A percentile compares a stretch with the other conserved stretches of the same genome.
Evolutionary conservation across 805 yeast species (phyloP).

Genomic region (Blastobotrys robertii): DNA sequence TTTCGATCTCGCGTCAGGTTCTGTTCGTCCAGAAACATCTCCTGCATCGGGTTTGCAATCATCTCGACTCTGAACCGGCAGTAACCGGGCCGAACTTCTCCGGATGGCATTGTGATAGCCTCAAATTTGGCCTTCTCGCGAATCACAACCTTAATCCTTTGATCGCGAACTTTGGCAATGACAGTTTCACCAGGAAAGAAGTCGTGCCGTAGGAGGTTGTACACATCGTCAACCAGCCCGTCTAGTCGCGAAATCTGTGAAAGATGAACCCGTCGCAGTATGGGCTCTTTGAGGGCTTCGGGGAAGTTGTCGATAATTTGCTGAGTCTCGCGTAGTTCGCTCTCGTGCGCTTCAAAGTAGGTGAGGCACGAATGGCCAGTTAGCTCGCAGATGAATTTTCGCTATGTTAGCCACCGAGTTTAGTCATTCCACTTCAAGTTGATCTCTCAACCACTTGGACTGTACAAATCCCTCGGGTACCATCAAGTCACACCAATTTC

Average conservation of each 20-base stretch:
- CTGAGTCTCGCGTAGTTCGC: conserved; percentile 44
- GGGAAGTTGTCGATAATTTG: conserved; percentile 77
- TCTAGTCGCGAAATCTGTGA: conserved; percentile 76
- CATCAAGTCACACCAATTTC: no score
- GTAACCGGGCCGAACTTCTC: conserved; percentile 40
- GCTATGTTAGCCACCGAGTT: conserved; percentile 25
- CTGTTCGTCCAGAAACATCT: conserved; percentile 60
- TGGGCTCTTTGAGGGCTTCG: conserved; percentile 83
- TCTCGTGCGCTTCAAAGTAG: conserved; percentile 76
- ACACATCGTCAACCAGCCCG: conserved; percentile 78
- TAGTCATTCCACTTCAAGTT: no score
- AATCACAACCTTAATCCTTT: conserved; percentile 47
- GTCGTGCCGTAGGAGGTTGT: conserved; percentile 63
- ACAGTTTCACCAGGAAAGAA: conserved; percentile 89
- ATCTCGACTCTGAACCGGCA: conserved; percentile 66
- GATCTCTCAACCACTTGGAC: no score
- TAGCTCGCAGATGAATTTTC: conserved; percentile 88
- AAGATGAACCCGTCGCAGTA: conserved; percentile 76
- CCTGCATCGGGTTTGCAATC: conserved; percentile 35
- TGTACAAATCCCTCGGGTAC: no score
- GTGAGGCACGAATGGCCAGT: conserved; percentile 90
- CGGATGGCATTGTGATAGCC: conserved; percentile 23
- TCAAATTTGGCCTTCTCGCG: conserved; percentile 76
- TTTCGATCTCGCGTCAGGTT: conserved; percentile 77
- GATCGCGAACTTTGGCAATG: conserved; percentile 40